A percentile compares a stretch with the other conserved stretches of the same genome.
phyloP scores from a whole-genome alignment of 2,329 filamentous ascomycete species.

The Cercospora nicotianae region DNA sequence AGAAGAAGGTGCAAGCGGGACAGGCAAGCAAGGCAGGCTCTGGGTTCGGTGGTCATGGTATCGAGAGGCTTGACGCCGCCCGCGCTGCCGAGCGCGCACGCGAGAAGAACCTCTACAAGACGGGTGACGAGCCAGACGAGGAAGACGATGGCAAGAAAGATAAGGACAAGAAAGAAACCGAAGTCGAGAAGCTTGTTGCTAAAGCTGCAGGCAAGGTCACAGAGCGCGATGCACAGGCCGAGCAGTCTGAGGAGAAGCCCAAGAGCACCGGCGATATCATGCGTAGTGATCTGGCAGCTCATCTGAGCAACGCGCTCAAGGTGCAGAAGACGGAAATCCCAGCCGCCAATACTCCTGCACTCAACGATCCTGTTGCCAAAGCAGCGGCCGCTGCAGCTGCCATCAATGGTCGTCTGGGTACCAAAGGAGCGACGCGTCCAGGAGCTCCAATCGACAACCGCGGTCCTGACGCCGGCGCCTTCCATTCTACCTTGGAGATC shows the following conservation, averaged over 20 bases:
- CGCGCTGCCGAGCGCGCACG: slow-evolving; percentile 82
- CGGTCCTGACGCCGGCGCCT: slow-evolving; percentile 92
- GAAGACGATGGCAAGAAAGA: slow-evolving; percentile 68
- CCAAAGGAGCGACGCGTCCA: slow-evolving; percentile 79
- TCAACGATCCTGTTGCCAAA: slow-evolving; percentile 42
- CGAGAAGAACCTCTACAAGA: slow-evolving; percentile 86
- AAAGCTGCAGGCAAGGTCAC: slow-evolving; percentile 60
- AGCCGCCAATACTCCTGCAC: slow-evolving; percentile 39
- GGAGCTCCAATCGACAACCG: slow-evolving; percentile 98
- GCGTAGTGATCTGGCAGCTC: slow-evolving; percentile 36
- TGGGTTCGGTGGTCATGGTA: slow-evolving; percentile 91
- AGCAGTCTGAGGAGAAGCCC: slow-evolving; percentile 16
- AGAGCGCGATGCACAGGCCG: slow-evolving; percentile 26
- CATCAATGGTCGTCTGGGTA: slow-evolving; percentile 87
- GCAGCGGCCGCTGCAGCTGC: slow-evolving; percentile 83
- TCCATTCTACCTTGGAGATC: slow-evolving; percentile 96
- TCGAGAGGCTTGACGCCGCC: slow-evolving; percentile 88
- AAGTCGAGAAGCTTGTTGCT: slow-evolving; percentile 54
- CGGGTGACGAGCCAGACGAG: slow-evolving; percentile 80
- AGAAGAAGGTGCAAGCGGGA: slow-evolving; percentile 87
- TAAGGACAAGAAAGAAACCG: slow-evolving; percentile 46
- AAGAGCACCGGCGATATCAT: slow-evolving; percentile 18
- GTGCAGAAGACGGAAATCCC: slow-evolving; percentile 68
- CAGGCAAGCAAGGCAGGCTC: slow-evolving; percentile 81
- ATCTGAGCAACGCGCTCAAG: slow-evolving; percentile 68